Evolutionary conservation across 371 early-diverging fungal species (phyloP), one percentile per base, ranked within the genome.

Genomic region (Mortierella sp.): DNA sequence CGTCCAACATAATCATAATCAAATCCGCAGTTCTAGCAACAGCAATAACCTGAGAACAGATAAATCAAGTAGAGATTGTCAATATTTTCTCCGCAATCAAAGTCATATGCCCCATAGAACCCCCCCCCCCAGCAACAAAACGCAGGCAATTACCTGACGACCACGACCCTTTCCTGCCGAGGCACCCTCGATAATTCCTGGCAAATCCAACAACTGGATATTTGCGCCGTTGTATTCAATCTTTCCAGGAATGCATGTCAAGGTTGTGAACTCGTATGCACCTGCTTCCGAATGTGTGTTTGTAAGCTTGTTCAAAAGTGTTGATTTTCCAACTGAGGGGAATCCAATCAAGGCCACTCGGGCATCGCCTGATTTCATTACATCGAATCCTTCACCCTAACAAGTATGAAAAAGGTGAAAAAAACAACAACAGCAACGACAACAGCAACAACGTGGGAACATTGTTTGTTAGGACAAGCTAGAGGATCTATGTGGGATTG

Each of bases 151-250:
- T 35, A 99, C 99, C 86, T 97, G 97, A 84, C 96, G 92, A 86
- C 99, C 99, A 86, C 99, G 94, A 84, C 99, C 99, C 84, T 98
- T 98, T 69, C 99, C 99, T 84, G 99, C 98, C 74, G 98, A 94
- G 64, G 99, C 99, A 68, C 99, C 99, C 85, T 99, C 99, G 75
- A 99, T 98, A 88, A 99, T 93, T 86, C 93, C 93, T 24, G 93
- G 93, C 72, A 95, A 86, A 91, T 95, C 97, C 20, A 96, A 85
- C 37, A 96, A 89, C 88, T 99, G 99, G 70, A 99, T 98, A 63
- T 94, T 94, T 12, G 99, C 99, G 49, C 99, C 99, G 65, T 99
- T 95, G 87, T 99, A 96, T 64, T 96, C 92, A 75, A 99, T 96
- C 84, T 98, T 97, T 60, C 99, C 99, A 9, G 99, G 99, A 61